Conservation (phyloP, 768 basidiomycete genomes). For the Chalciporus sphaerocephalus region DNA sequence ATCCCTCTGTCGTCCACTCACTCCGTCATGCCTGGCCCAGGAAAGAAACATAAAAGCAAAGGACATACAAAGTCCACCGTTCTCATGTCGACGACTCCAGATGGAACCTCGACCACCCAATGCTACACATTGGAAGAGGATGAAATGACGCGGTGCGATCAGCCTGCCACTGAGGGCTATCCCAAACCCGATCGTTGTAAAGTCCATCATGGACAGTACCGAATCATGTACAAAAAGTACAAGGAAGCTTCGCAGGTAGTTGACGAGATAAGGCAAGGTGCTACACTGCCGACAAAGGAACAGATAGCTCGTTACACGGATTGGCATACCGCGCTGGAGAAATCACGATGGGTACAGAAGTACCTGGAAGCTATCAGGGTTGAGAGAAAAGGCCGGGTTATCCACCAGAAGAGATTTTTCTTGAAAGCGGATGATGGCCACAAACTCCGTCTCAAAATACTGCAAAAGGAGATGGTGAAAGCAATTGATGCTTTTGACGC, state of each 20-base stretch:
- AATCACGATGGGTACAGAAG: constrained; percentile 19
- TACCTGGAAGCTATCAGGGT: constrained; percentile 33
- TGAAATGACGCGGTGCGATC: constrained; percentile 22
- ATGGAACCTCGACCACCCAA: neutral
- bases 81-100: neutral
- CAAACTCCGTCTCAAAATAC: constrained; percentile 26
- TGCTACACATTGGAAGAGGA: constrained; percentile 25
- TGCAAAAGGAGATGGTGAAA: constrained; percentile 27
- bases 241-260: constrained; percentile 27
- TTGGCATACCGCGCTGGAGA: constrained; percentile 13
- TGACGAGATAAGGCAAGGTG: constrained; percentile 12
- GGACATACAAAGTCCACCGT: neutral
- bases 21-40: constrained; percentile 12
- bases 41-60: constrained; percentile 8
- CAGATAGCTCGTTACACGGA: constrained; percentile 13
- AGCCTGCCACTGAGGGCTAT: constrained; percentile 18
- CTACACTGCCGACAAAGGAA: constrained; percentile 16
- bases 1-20: neutral
- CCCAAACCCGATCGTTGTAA: constrained; percentile 17
- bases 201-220: constrained; percentile 26
- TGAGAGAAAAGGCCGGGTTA: constrained; percentile 28
- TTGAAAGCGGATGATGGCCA: constrained; percentile 32
- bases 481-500: constrained; percentile 18
- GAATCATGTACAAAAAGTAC: constrained; percentile 22
- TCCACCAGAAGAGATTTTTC: constrained; percentile 33